A percentile compares a stretch with the other conserved stretches of the same genome.
phyloP scores from a whole-genome alignment of 139 green algal species.

The Closterium sp. region DNA sequence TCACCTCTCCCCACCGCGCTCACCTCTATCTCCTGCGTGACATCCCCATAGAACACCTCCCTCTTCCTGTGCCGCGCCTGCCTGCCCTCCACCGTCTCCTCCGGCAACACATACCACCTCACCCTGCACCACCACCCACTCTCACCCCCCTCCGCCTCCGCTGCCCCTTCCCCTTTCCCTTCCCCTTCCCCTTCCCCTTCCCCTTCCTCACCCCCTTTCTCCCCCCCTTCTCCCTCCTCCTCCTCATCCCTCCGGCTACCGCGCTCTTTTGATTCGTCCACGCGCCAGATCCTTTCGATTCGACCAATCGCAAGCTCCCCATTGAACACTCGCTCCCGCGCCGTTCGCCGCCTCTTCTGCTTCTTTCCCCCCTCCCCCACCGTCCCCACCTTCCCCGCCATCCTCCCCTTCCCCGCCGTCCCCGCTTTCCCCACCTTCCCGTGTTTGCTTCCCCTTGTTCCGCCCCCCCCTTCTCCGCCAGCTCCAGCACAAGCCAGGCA shows the following conservation, averaged over 20 bases:
- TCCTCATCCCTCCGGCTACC: neutral
- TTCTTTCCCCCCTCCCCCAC: neutral
- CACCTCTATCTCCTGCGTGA: constrained; percentile 56
- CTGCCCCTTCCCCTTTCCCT: neutral
- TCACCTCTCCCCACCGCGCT: neutral
- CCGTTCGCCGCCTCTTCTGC: constrained; percentile 35
- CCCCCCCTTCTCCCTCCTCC: neutral
- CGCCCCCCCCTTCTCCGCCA: neutral
- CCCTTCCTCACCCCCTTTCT: neutral
- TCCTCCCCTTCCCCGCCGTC: neutral
- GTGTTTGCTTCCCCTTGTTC: neutral
- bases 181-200: constrained; percentile 20
- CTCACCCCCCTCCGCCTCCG: constrained; percentile 14
- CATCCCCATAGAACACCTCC: constrained; percentile 77
- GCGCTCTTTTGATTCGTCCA: neutral
- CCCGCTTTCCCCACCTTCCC: neutral
- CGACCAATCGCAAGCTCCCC: constrained; percentile 9
- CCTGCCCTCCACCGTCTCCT: constrained; percentile 83
- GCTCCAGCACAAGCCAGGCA: constrained; percentile 55
- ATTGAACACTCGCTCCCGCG: constrained; percentile 45
- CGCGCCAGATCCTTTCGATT: neutral
- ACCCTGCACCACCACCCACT: constrained; percentile 50
- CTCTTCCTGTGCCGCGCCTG: constrained; percentile 74
- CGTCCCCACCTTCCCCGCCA: neutral
- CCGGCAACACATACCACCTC: constrained; percentile 75